Percentiles rank a stretch among this genome's conserved stretches.
Conservation (phyloP, 805 yeast genomes). For the Candida dajiaensis region DNA sequence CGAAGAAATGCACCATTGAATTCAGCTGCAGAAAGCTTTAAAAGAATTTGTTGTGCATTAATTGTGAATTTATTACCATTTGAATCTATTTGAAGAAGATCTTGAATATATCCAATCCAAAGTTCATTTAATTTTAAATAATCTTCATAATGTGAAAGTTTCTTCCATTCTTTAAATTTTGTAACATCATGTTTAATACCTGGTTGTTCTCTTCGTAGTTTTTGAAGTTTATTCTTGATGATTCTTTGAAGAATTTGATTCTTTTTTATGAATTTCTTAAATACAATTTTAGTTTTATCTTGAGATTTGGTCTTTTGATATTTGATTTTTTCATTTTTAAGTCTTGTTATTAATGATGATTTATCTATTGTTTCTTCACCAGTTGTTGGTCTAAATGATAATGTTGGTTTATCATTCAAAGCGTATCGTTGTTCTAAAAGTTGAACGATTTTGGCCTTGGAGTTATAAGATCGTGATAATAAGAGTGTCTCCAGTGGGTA, state of each 20-base stretch:
- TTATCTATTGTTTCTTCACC: slow-evolving; percentile 19
- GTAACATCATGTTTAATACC: slow-evolving; percentile 8
- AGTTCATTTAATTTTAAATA: slow-evolving; percentile 52
- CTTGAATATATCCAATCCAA: slow-evolving; percentile 69
- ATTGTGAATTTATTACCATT: slow-evolving; percentile 12
- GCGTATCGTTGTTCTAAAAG: slow-evolving; percentile 30
- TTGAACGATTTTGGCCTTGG: slow-evolving; percentile 22
- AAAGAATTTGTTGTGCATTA: slow-evolving; percentile 31
- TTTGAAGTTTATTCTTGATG: slow-evolving; percentile 23
- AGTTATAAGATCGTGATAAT: slow-evolving; percentile 15
- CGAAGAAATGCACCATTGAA: slow-evolving; percentile 68
- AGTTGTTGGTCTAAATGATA: slow-evolving; percentile 27
- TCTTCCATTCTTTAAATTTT: slow-evolving; percentile 18
- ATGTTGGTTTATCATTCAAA: slow-evolving; percentile 23
- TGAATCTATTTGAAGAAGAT: slow-evolving; percentile 42
- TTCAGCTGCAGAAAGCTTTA: slow-evolving; percentile 70
- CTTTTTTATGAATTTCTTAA: slow-evolving; percentile 22
- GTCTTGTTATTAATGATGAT: slow-evolving; percentile 13
- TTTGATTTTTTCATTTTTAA: slow-evolving; percentile 11
- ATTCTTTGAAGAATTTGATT: slow-evolving; percentile 19
- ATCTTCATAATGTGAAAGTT: slow-evolving; percentile 38
- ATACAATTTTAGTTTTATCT: slow-evolving; percentile 26
- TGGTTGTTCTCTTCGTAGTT: not conserved
- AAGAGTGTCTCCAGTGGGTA: slow-evolving; percentile 19
- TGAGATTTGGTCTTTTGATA: slow-evolving; percentile 21